Percentiles rank a stretch among this genome's conserved stretches.
phyloP scores from a whole-genome alignment of 1,284 basidiomycete species.

The Boletus calvinii region DNA sequence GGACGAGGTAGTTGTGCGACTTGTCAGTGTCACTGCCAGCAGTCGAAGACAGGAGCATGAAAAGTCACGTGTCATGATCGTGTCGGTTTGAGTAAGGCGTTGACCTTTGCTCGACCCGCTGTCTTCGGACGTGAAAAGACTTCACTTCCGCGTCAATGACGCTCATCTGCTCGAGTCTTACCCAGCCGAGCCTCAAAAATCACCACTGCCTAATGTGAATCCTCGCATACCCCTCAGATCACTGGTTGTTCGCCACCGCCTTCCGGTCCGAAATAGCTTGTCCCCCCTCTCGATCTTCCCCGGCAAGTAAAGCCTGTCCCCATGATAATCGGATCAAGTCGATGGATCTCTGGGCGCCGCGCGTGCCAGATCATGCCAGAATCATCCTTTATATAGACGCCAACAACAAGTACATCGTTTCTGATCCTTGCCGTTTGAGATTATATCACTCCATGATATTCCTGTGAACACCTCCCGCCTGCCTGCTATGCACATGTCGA shows the following conservation, averaged over 20 bases:
- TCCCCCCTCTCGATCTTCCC: conserved; percentile 1
- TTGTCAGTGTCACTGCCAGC: too few relatives aligned
- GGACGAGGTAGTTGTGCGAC: neutral
- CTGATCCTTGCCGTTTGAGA: neutral
- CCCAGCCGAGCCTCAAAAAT: too few relatives aligned
- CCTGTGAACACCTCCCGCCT: neutral
- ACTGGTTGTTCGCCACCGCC: neutral
- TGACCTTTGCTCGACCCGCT: too few relatives aligned
- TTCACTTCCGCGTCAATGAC: neutral
- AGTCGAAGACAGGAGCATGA: too few relatives aligned
- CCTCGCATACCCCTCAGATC: neutral
- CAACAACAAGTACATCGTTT: conserved; percentile 4
- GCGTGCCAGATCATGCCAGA: neutral
- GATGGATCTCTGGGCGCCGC: neutral
- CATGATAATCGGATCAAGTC: conserved; percentile 15
- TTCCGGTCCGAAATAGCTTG: neutral
- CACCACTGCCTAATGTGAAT: neutral
- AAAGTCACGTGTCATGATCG: neutral
- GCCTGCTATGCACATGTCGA: neutral
- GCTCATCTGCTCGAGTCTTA: neutral
- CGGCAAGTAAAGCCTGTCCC: neutral
- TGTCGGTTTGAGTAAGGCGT: too few relatives aligned
- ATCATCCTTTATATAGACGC: neutral
- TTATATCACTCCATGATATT: neutral
- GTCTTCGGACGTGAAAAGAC: neutral